These are phyloP conservation scores for sweet orange (Citrus sinensis) DNA, from an alignment of 345 rosid genomes.

Conservation along the genomic window DNA sequence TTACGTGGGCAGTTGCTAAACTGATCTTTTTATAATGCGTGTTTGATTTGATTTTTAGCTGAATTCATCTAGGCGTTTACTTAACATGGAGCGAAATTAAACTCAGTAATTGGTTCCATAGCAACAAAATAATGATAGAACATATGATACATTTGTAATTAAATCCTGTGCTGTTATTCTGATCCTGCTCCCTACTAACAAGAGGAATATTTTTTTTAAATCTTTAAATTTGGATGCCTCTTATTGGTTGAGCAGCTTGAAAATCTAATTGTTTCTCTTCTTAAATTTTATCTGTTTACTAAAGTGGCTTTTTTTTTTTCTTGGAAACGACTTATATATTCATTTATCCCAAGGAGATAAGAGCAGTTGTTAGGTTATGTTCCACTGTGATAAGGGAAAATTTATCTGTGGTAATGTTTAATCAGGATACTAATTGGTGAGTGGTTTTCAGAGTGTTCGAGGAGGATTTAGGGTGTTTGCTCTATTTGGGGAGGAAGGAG, in stretches of 20 bases:
- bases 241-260: not conserved
- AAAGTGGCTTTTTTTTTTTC: not conserved
- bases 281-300: not conserved
- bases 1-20: conserved; percentile 10
- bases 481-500: conserved; percentile 69
- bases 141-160: not conserved
- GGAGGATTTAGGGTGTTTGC: conserved; percentile 76
- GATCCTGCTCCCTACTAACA: not conserved
- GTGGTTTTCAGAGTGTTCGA: conserved; percentile 53
- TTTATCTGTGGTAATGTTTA: not conserved
- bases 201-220: not conserved
- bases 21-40: not conserved
- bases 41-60: not conserved
- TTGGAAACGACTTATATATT: not conserved
- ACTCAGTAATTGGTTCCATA: not conserved
- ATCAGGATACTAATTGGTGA: not conserved
- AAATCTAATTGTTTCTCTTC: not conserved
- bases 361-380: not conserved
- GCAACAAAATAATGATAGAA: not conserved
- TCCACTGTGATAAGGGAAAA: not conserved
- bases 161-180: not conserved
- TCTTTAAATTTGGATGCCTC: not conserved
- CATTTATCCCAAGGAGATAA: not conserved
- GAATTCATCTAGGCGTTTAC: conserved; percentile 3
- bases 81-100: not conserved